Conservation (phyloP, 306 rosid genomes). For the Prunus salicina region DNA sequence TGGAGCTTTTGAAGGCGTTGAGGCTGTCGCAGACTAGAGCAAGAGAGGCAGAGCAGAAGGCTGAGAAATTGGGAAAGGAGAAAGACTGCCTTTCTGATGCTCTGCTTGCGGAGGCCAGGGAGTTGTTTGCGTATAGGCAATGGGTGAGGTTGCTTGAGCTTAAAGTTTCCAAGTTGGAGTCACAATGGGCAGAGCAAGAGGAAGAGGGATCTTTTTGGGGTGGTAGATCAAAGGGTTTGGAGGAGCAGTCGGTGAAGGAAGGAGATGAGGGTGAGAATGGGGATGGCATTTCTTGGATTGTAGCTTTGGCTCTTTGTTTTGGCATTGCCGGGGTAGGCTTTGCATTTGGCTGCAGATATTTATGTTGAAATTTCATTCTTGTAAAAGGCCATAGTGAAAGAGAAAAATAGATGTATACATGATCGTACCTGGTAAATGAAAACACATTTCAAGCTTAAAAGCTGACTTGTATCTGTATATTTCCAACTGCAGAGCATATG, state of each 20-base stretch:
- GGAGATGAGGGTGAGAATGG: conserved; percentile 23
- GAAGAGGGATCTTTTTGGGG: neutral
- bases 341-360: conserved; percentile 47
- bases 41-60: conserved; percentile 73
- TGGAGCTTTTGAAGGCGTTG: conserved; percentile 73
- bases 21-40: conserved; percentile 74
- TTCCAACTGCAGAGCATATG: too few relatives aligned
- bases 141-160: conserved; percentile 70
- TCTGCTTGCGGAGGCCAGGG: conserved; percentile 56
- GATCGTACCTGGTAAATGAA: neutral
- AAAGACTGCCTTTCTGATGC: conserved; percentile 47
- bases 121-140: conserved; percentile 57
- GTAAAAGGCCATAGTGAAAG: neutral
- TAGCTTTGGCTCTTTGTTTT: conserved; percentile 62
- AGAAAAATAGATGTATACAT: neutral
- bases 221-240: neutral
- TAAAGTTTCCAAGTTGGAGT: conserved; percentile 50
- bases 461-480: too few relatives aligned
- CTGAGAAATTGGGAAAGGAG: conserved; percentile 46
- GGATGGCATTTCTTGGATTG: conserved; percentile 40
- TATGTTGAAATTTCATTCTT: conserved; percentile 4
- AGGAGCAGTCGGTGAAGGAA: conserved; percentile 5
- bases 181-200: conserved; percentile 20
- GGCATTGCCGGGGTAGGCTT: conserved; percentile 66
- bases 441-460: neutral